phyloP scores from a whole-genome alignment of 306 rosid genomes.

The Lathyrus sativus region DNA sequence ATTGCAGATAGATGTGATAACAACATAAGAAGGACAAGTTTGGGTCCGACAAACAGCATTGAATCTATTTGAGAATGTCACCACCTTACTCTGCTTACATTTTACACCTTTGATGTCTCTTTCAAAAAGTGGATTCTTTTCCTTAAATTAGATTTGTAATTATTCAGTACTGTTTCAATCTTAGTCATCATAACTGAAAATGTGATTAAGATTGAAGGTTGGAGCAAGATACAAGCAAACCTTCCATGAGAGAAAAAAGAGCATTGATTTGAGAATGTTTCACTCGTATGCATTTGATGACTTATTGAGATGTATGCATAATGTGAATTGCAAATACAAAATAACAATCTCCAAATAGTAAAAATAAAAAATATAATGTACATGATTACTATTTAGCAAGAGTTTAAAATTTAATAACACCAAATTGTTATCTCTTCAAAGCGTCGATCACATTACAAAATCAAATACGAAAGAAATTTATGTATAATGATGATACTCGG shows the following conservation, averaged over 20 bases:
- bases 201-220: neutral
- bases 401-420: too few species aligned
- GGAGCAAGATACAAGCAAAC: neutral
- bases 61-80: conserved; percentile 35
- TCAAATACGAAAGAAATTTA: too few species aligned
- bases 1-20: conserved; percentile 1
- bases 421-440: too few species aligned
- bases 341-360: too few species aligned
- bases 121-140: conserved; percentile 29
- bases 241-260: neutral
- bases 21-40: conserved; percentile 34
- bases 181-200: neutral
- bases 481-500: too few species aligned
- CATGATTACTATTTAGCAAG: too few species aligned
- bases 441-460: too few species aligned
- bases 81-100: conserved; percentile 31
- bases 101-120: conserved; percentile 37
- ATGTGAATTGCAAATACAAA: too few species aligned
- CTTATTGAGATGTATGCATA: too few species aligned
- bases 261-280: too few species aligned
- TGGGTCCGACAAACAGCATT: conserved; percentile 47
- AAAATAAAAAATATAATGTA: too few species aligned
- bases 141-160: neutral
- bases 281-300: too few species aligned
- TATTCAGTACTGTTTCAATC: neutral